phyloP scores from a whole-genome alignment of 31 red algal species.

The Asparagopsis taxiformis region DNA sequence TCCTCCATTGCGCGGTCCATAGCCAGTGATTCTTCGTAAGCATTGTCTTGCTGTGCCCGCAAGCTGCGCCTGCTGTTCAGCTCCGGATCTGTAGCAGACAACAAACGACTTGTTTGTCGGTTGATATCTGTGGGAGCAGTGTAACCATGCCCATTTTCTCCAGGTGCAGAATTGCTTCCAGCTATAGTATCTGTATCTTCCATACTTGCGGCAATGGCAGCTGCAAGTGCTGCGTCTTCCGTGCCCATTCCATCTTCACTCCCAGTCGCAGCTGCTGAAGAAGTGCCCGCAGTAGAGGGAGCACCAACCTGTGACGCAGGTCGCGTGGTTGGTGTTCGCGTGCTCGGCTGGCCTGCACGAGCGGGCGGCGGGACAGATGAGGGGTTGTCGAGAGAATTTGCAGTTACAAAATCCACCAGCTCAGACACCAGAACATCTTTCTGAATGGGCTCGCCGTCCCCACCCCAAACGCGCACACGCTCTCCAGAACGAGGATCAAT shows the following conservation, averaged over 20 bases:
- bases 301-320: no score
- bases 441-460: conserved; percentile 18
- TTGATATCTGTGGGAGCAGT: no score
- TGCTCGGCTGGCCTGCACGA: neutral
- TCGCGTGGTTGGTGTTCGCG: conserved; percentile 6
- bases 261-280: neutral
- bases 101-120: conserved; percentile 26
- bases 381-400: conserved; percentile 39
- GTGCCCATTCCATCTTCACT: no score
- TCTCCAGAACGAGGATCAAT: conserved; percentile 70
- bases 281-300: neutral
- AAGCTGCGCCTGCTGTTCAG: conserved; percentile 31
- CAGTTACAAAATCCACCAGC: conserved; percentile 32
- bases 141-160: neutral
- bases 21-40: conserved; percentile 35
- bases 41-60: conserved; percentile 37
- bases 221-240: conserved; percentile 47
- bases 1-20: conserved; percentile 26
- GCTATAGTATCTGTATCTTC: neutral
- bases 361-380: no score
- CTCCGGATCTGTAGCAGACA: conserved; percentile 35
- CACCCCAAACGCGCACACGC: conserved; percentile 38
- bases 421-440: conserved; percentile 21
- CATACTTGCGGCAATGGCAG: conserved; percentile 58
- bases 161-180: neutral